Evolutionary conservation across 352 stramenopile genomes (phyloP), one percentile per base, ranked within the genome.

Genomic region (Pythium insidiosum): DNA sequence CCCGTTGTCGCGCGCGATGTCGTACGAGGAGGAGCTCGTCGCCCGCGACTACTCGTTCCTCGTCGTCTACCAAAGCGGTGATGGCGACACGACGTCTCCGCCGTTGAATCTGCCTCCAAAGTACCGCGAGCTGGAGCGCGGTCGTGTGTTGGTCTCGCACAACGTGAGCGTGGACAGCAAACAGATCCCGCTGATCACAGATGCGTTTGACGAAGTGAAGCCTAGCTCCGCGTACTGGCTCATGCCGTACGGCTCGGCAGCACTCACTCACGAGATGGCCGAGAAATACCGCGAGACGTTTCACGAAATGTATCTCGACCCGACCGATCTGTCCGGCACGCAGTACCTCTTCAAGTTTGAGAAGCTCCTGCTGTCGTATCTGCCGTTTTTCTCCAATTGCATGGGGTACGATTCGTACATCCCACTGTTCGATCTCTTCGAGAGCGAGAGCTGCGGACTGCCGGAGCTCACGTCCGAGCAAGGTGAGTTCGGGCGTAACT

Each of bases 381-480:
- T 98, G 23, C 95, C 95, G 6, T 99, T 97, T 51, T 85, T 98
- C 38, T 98, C 89, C 5, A 97, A 96, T 42, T 99, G 95, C 63
- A 80, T 84, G 63, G 82, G 95, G 39, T 98, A 97, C 50, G 95
- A 98, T 71, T 97, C 85, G 52, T 91, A 97, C 43, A 82, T 98
- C 49, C 88, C 93, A 3, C 60, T 98, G 0, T 98, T 94, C 38
- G 73, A 94, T 39, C 47, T 98, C 1, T 70, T 98, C 15, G 94
- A 98, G 53, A 95, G 69, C 46, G 70, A 88, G n/a, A 40, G 92
- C 34, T 98, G 95, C 38, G 38, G 76, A 23, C 57, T 98, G 5
- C 95, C 95, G 15, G 74, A 68, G 4, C 69, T 88, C 37, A 84
- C 74, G 13, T 84, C 75, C 1, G 77, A 92, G 34, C 68, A 68